A percentile compares a stretch with the other conserved stretches of the same genome.
phyloP scores from a whole-genome alignment of 2,329 filamentous ascomycete genomes.

The Parascedosporium putredinis region DNA sequence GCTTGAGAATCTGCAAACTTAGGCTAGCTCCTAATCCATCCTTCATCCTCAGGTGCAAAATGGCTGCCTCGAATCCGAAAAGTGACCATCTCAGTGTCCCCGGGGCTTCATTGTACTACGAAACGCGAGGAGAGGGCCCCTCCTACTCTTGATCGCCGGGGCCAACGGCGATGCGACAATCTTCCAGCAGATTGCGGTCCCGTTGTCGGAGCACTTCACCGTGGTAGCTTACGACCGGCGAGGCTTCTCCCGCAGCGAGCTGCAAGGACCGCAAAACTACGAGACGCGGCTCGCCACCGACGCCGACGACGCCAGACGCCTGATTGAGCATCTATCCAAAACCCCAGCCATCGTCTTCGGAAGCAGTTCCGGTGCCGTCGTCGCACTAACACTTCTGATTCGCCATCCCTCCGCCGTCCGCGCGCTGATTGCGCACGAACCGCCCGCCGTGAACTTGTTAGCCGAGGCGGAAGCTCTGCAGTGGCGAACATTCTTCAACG shows the following conservation, averaged over 20 bases:
- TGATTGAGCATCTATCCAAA: not conserved
- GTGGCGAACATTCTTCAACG: not conserved
- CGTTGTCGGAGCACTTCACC: not conserved
- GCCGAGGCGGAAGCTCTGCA: not conserved
- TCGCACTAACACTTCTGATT: not conserved
- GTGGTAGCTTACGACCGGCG: not conserved
- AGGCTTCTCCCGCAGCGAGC: not conserved
- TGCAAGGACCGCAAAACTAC: not conserved
- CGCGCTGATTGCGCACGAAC: not conserved
- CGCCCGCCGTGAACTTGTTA: not conserved
- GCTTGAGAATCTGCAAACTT: too few species aligned
- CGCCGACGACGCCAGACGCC: not conserved
- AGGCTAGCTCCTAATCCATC: too few species aligned
- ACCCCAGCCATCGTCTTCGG: not conserved
- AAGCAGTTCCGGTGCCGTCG: not conserved
- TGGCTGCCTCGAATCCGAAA: conserved; percentile 6
- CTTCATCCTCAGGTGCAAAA: too few species aligned
- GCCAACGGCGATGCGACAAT: not conserved
- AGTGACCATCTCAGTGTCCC: not conserved
- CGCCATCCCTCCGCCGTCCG: not conserved
- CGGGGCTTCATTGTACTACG: not conserved
- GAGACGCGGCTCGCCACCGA: not conserved
- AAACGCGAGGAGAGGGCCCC: not conserved
- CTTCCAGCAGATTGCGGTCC: not conserved
- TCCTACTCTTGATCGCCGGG: not conserved